A percentile compares a stretch with the other conserved stretches of the same genome.
These are phyloP conservation scores for Paramecium primaurelia DNA, from an alignment of 73 alveolate species.

Conservation along the genomic window DNA sequence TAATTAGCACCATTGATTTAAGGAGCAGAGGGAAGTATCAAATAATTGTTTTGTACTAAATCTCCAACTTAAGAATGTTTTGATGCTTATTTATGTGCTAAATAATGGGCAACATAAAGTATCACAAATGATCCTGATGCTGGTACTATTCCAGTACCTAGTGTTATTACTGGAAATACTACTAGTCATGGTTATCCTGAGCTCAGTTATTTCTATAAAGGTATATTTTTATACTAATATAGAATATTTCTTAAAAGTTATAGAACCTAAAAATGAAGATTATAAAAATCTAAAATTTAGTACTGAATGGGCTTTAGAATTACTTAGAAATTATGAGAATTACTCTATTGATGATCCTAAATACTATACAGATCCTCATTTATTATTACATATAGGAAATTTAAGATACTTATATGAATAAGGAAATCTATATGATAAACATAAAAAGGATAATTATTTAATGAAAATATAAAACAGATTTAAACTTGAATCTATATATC, in stretches of 20 bases:
- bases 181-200: conserved; percentile 13
- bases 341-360: conserved; percentile 23
- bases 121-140: conserved; percentile 17
- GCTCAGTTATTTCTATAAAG: conserved; percentile 20
- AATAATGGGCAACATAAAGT: conserved; percentile 4
- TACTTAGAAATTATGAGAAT: neutral
- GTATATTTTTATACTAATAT: neutral
- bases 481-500: neutral
- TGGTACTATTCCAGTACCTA: conserved; percentile 2
- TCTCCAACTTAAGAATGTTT: conserved; percentile 1
- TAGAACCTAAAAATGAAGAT: neutral
- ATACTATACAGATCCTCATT: neutral
- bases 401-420: neutral
- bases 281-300: neutral
- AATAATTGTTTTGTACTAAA: neutral
- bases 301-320: neutral
- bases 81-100: neutral
- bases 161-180: conserved; percentile 38
- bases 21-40: neutral
- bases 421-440: neutral
- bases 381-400: conserved; percentile 14
- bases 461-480: neutral
- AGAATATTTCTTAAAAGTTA: neutral
- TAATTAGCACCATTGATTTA: neutral
- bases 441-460: neutral